Conservation (phyloP, 176 grass and related monocot genomes). For the Saccharum officinarum region DNA sequence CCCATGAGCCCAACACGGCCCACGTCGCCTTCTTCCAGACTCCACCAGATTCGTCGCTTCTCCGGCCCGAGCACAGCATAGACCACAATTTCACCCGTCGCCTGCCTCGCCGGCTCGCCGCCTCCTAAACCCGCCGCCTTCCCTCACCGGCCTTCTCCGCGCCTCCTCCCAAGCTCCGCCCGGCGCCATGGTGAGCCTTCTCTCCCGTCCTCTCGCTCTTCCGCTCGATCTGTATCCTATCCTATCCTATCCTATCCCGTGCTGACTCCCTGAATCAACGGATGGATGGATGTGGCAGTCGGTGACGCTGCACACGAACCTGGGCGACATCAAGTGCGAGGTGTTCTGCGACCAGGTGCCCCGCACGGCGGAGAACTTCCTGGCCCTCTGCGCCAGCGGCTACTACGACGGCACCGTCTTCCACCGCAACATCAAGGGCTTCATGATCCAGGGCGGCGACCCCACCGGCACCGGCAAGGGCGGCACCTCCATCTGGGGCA, state of each 20-base stretch:
- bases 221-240: neutral
- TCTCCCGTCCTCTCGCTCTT: neutral
- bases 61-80: neutral
- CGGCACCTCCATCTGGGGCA: conserved; percentile 80
- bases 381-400: conserved; percentile 86
- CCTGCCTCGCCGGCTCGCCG: neutral
- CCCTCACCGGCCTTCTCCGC: neutral
- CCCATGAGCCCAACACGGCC: neutral
- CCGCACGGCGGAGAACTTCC: conserved; percentile 84
- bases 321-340: conserved; percentile 99
- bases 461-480: conserved; percentile 91
- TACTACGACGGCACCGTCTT: conserved; percentile 96
- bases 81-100: neutral
- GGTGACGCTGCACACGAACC: conserved; percentile 96
- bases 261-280: neutral
- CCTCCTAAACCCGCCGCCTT: neutral
- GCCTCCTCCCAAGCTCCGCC: neutral
- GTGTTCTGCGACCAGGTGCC: conserved; percentile 88
- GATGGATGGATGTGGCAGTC: conserved; percentile 41
- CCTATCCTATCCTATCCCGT: neutral
- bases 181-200: conserved; percentile 43
- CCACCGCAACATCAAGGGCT: conserved; percentile 97
- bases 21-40: neutral
- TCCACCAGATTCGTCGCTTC: neutral
- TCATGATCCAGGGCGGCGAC: conserved; percentile 99